Conservation (phyloP, 352 stramenopile genomes). For the Pythium dissotocum region DNA sequence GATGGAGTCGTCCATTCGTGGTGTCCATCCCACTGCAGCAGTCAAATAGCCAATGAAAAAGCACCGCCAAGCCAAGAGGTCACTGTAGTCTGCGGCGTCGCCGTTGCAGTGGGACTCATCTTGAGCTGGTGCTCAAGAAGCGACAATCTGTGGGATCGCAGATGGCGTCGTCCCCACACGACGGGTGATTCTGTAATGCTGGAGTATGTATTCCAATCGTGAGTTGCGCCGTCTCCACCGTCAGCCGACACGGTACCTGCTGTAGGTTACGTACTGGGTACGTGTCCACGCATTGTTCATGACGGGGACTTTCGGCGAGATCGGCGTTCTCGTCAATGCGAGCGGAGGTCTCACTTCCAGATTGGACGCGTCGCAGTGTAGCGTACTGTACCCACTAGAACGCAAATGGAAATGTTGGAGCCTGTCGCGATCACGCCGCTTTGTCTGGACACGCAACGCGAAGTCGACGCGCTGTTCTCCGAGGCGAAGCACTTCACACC, state of each 20-base stretch:
- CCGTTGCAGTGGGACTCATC: neutral
- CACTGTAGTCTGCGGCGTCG: neutral
- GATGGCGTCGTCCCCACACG: no score
- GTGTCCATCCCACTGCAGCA: neutral
- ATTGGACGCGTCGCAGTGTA: neutral
- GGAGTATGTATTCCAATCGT: no score
- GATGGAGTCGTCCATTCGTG: neutral
- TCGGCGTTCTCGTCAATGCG: neutral
- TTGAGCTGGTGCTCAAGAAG: neutral
- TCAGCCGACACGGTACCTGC: no score
- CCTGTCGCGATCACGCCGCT: constrained; percentile 27
- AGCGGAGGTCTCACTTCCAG: neutral
- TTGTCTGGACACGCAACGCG: constrained; percentile 41
- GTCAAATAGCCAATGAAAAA: neutral
- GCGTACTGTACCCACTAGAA: no score
- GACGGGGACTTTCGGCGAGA: neutral
- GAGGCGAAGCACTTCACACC: constrained; percentile 41
- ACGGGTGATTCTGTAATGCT: no score
- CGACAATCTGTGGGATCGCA: no score
- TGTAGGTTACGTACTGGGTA: no score
- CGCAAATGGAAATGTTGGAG: neutral
- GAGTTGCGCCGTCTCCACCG: no score
- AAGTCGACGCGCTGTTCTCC: constrained; percentile 54
- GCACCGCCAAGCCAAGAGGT: neutral
- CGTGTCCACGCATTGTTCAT: neutral